These are phyloP conservation scores for Cydonia oblonga DNA, from an alignment of 331 rosid species.

Conservation along the genomic window DNA sequence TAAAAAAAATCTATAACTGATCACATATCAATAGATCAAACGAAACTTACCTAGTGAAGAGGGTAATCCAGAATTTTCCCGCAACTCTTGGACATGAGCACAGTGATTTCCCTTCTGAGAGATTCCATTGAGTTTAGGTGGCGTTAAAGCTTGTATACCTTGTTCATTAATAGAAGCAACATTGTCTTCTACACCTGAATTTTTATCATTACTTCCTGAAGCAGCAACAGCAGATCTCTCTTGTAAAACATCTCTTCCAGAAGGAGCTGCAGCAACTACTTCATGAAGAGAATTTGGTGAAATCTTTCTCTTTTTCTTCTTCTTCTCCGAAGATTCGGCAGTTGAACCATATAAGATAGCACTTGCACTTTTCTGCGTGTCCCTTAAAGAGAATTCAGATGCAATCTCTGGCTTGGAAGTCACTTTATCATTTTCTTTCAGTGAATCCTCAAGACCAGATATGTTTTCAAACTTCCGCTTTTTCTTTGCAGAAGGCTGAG, in stretches of 20 bases:
- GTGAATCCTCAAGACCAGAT: slow-evolving; percentile 2
- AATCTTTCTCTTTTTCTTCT: slow-evolving; percentile 26
- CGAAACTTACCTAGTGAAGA: slow-evolving; percentile 18
- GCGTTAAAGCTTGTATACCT: background rate
- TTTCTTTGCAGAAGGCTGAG: slow-evolving; percentile 16
- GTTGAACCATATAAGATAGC: slow-evolving; percentile 15
- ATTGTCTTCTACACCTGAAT: slow-evolving; percentile 9
- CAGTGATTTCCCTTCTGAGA: background rate
- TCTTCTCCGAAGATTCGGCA: slow-evolving; percentile 13
- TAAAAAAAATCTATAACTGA: background rate
- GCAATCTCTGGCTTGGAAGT: slow-evolving; percentile 16
- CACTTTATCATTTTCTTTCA: slow-evolving; percentile 16
- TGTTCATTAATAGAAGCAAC: slow-evolving; percentile 1
- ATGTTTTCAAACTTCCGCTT: slow-evolving; percentile 21
- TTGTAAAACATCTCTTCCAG: slow-evolving; percentile 22
- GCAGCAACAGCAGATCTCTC: slow-evolving; percentile 5
- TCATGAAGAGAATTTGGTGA: slow-evolving; percentile 16
- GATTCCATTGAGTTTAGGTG: background rate
- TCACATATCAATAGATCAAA: slow-evolving; percentile 8
- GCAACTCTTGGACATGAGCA: background rate
- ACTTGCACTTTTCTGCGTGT: slow-evolving; percentile 21
- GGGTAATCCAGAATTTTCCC: slow-evolving; percentile 9
- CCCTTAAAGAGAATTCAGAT: slow-evolving; percentile 22
- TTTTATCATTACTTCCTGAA: background rate
- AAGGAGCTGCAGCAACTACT: slow-evolving; percentile 16